Conservation (phyloP, 768 basidiomycete species). For the Phaeolepiota aurea region DNA sequence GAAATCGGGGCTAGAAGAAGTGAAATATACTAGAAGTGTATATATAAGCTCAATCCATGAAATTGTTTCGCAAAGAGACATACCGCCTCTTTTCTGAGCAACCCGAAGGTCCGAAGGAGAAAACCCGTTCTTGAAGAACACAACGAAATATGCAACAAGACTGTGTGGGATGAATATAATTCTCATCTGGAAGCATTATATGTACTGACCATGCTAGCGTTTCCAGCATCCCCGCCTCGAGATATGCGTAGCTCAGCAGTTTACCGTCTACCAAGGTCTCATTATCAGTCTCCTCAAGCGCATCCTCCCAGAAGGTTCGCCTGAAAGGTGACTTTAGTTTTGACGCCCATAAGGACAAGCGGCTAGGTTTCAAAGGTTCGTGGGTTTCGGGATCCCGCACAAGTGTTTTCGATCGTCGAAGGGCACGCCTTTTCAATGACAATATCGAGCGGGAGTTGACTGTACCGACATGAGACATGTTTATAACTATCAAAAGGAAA, state of each 20-base stretch:
- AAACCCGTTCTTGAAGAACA: slow-evolving; percentile 57
- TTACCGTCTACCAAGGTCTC: slow-evolving; percentile 56
- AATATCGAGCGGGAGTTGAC: slow-evolving; percentile 50
- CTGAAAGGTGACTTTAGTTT: slow-evolving; percentile 48
- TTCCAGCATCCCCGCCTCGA: slow-evolving; percentile 60
- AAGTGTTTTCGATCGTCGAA: slow-evolving; percentile 47
- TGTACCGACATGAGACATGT: slow-evolving; percentile 10
- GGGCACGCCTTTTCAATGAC: slow-evolving; percentile 45
- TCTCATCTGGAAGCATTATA: no score
- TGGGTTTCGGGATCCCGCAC: slow-evolving; percentile 45
- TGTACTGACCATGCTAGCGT: slow-evolving; percentile 40
- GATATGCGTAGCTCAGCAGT: slow-evolving; percentile 57
- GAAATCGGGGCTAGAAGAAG: slow-evolving; percentile 39
- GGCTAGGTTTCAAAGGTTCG: slow-evolving; percentile 32
- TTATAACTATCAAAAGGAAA: not conserved
- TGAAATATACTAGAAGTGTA: slow-evolving; percentile 33
- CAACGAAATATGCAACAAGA: slow-evolving; percentile 56
- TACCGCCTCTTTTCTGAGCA: slow-evolving; percentile 37
- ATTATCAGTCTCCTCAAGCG: slow-evolving; percentile 40
- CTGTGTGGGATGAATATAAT: slow-evolving; percentile 26
- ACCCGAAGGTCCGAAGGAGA: slow-evolving; percentile 44
- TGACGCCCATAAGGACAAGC: slow-evolving; percentile 23
- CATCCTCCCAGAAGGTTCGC: slow-evolving; percentile 50
- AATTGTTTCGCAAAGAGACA: slow-evolving; percentile 8
- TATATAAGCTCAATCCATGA: not conserved